A percentile compares a stretch with the other conserved stretches of the same genome.
These are phyloP conservation scores for Alternaria tenuissima DNA, from an alignment of 2,329 filamentous ascomycete species.

Conservation along the genomic window DNA sequence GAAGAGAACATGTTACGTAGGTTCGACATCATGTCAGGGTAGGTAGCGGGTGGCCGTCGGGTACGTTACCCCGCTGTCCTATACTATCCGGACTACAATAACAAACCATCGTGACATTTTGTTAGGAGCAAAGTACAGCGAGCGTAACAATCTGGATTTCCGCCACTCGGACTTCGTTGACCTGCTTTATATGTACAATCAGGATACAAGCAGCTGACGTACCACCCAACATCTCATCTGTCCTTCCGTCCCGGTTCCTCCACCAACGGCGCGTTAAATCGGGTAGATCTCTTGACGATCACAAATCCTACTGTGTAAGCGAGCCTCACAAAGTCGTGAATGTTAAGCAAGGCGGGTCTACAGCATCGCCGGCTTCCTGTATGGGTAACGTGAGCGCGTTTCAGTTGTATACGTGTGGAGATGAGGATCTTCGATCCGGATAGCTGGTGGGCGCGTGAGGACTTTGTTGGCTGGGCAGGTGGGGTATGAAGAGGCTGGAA, in stretches of 20 bases:
- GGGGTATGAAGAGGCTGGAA: background rate
- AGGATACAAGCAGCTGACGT: background rate
- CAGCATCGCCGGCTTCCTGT: conserved; percentile 1
- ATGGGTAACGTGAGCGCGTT: background rate
- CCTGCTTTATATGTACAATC: background rate
- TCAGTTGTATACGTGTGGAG: conserved; percentile 1
- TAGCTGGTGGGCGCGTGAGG: background rate
- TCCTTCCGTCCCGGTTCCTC: background rate
- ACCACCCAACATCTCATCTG: background rate
- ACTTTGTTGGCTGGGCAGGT: background rate
- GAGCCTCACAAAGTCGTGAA: background rate
- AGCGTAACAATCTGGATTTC: background rate
- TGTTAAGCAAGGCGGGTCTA: background rate
- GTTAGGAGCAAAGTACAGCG: background rate
- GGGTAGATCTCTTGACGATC: background rate
- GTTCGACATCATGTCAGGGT: background rate
- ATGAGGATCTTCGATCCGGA: conserved; percentile 3
- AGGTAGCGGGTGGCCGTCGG: background rate
- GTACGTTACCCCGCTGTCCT: background rate
- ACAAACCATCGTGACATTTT: background rate
- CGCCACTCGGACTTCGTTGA: background rate
- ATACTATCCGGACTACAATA: background rate
- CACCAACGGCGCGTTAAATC: background rate
- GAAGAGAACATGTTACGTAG: background rate
- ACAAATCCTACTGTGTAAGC: background rate